phyloP scores from a whole-genome alignment of 495 filamentous ascomycete genomes.

The Penicillium malachiteum region DNA sequence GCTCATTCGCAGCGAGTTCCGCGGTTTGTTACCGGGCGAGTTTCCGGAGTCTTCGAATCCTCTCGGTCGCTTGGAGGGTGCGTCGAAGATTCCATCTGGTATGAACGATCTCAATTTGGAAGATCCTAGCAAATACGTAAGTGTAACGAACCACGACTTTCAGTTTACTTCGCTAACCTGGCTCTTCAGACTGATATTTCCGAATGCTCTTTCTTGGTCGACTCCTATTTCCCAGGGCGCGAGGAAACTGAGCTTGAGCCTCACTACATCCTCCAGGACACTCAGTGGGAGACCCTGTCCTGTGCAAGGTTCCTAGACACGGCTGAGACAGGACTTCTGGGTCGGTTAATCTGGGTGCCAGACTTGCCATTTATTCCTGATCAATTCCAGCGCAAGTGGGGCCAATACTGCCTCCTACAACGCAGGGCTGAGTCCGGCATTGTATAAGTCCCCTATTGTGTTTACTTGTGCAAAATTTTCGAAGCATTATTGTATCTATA shows the following conservation, averaged over 20 bases:
- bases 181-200: constrained; percentile 60
- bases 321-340: constrained; percentile 65
- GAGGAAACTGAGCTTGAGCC: constrained; percentile 63
- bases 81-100: constrained; percentile 75
- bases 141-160: constrained; percentile 10
- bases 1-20: constrained; percentile 87
- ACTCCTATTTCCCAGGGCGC: constrained; percentile 72
- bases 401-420: constrained; percentile 75
- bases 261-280: constrained; percentile 64
- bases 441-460: constrained; percentile 4
- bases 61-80: constrained; percentile 65
- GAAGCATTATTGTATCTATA: no score
- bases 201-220: constrained; percentile 80
- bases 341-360: constrained; percentile 84
- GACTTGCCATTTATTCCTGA: constrained; percentile 68
- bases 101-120: constrained; percentile 94
- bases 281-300: constrained; percentile 69
- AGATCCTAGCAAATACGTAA: constrained; percentile 83
- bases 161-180: constrained; percentile 7
- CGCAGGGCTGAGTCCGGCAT: constrained; percentile 25
- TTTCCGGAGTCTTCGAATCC: constrained; percentile 70
- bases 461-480: no score
- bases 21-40: constrained; percentile 85
- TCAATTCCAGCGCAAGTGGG: constrained; percentile 71
- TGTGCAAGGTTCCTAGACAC: constrained; percentile 83